These are phyloP conservation scores for Basipetospora chlamydospora DNA, from an alignment of 2,329 filamentous ascomycete species.

Conservation along the genomic window DNA sequence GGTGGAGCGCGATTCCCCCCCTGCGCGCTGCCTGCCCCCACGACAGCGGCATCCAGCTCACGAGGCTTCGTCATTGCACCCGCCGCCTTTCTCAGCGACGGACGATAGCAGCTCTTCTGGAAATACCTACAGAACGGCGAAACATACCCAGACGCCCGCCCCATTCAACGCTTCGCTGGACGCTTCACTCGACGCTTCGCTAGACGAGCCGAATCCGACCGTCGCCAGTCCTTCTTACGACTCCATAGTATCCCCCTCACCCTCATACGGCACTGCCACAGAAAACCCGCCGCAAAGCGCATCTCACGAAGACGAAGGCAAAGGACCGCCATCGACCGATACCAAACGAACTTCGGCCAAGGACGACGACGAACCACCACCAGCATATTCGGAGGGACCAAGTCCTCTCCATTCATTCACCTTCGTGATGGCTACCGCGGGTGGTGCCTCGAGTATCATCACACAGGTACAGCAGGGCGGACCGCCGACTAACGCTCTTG, in stretches of 20 bases:
- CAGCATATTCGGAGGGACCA: conserved; percentile 87
- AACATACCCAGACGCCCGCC: too few species aligned
- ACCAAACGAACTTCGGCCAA: conserved; percentile 47
- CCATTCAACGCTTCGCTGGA: too few species aligned
- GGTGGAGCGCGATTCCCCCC: too few species aligned
- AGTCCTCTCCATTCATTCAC: conserved; percentile 86
- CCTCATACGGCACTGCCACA: too few species aligned
- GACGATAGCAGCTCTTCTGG: conserved; percentile 7
- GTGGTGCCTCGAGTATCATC: conserved; percentile 95
- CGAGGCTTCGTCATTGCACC: conserved; percentile 37
- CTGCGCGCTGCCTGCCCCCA: conserved; percentile 29
- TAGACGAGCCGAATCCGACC: too few species aligned
- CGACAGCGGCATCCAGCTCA: conserved; percentile 46
- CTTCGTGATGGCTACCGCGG: conserved; percentile 96
- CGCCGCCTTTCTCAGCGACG: conserved; percentile 43
- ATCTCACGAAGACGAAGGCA: too few species aligned
- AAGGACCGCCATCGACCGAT: too few species aligned
- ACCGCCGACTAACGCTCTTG: conserved; percentile 76
- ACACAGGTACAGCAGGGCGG: conserved; percentile 95
- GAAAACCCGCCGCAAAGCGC: too few species aligned
- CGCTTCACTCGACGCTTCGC: too few species aligned
- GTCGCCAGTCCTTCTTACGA: conserved; percentile 40
- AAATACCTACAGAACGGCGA: too few species aligned
- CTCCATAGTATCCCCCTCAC: too few species aligned
- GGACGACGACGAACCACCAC: conserved; percentile 80